Evolutionary conservation across 306 rosid species (phyloP), one percentile per base, ranked within the genome.

Genomic region (Pyrus communis): DNA sequence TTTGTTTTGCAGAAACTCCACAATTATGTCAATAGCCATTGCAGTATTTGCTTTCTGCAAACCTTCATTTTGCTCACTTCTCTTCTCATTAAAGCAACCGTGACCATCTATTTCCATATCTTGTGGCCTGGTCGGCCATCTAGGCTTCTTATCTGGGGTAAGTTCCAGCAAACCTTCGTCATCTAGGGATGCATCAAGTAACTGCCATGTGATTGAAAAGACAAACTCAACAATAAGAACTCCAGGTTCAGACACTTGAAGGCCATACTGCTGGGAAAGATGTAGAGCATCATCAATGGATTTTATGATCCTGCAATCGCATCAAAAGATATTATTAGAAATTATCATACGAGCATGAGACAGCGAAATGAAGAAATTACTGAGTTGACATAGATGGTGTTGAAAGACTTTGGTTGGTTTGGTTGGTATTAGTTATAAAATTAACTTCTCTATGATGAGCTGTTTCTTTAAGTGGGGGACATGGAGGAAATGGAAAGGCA

Each of bases 111-210:
- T 81, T 79, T 90, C 83, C 94, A 90, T 93, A 79, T 88, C 86
- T 64, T 81, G 74, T 22, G 87, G 80, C 71, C 84, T 78, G 73
- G 51, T 81, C 59, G 84, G 73, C 98, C 98, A 91, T 83, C 80
- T 85, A 67, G 91, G 83, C 78, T 73, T 82, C 78, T 85, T 87
- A 69, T 91, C 98, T 45, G 84, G 77, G 64, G 80, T 75, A 79
- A 83, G 86, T 78, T 86, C 89, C 77, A 90, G 86, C 83, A 94
- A 81, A 25, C 88, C 87, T 85, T 94, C 98, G 77, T 94, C 96
- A 79, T 94, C 93, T 69, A 94, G 82, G 80, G 93, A 85, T 82
- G 97, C 98, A 74, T 92, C 98, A 76, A 94, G 91, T 72, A 94
- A 87, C 82, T 88, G 96, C 89, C 89, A 85, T 33, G 90, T 85